A percentile compares a stretch with the other conserved stretches of the same genome.
Evolutionary conservation across 2,329 filamentous ascomycete genomes (phyloP).

Genomic region (Aspergillus quadrilineatus): DNA sequence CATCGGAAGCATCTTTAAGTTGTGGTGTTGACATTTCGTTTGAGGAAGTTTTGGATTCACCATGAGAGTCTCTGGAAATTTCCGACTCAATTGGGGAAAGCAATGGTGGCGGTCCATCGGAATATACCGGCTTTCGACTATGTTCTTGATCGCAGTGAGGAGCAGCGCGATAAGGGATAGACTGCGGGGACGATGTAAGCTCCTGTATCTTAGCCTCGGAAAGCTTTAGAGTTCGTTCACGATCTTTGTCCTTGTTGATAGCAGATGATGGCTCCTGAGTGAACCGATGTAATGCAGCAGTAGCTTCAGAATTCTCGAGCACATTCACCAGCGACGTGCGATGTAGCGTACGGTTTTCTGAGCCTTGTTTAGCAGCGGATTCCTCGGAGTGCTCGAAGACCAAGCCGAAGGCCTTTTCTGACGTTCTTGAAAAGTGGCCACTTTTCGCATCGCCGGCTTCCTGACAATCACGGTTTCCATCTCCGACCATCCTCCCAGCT

Average conservation of each 20-base stretch:
- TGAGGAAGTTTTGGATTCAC: slow-evolving; percentile 27
- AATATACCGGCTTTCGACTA: slow-evolving; percentile 23
- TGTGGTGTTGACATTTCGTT: slow-evolving; percentile 23
- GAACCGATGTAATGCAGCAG: slow-evolving; percentile 24
- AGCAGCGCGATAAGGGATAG: slow-evolving; percentile 51
- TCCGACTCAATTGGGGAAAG: slow-evolving; percentile 15
- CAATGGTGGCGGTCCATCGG: slow-evolving; percentile 19
- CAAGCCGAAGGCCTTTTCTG: slow-evolving; percentile 22
- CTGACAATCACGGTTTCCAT: slow-evolving; percentile 1
- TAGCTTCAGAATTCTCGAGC: slow-evolving; percentile 27
- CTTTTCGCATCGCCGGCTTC: slow-evolving; percentile 14
- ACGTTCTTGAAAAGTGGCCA: slow-evolving; percentile 12
- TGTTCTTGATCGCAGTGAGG: slow-evolving; percentile 22
- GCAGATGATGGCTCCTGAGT: slow-evolving; percentile 26
- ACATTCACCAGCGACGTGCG: slow-evolving; percentile 31
- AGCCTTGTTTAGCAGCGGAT: neutral
- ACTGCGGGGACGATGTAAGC: slow-evolving; percentile 54
- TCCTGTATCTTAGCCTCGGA: slow-evolving; percentile 57
- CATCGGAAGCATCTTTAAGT: slow-evolving; percentile 25
- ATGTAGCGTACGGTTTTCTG: slow-evolving; percentile 14
- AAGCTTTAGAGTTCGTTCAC: slow-evolving; percentile 46
- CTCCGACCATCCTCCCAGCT: neutral
- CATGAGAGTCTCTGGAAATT: slow-evolving; percentile 23
- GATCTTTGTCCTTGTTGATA: slow-evolving; percentile 27
- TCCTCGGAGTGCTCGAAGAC: slow-evolving; percentile 20